These are phyloP conservation scores for Juglanconis sp. DNA, from an alignment of 2,329 filamentous ascomycete species.

Conservation along the genomic window DNA sequence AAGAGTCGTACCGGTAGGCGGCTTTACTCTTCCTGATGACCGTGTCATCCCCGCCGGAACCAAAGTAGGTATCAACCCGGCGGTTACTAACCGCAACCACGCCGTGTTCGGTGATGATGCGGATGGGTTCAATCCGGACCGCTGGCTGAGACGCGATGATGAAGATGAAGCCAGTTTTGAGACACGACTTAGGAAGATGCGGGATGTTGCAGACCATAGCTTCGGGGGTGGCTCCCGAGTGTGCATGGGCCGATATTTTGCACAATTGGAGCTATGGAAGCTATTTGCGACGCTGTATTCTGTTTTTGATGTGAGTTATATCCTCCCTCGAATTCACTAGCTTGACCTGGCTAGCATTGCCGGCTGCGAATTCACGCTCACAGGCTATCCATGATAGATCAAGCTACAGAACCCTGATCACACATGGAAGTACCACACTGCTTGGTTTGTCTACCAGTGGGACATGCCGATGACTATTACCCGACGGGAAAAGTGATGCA, in stretches of 20 bases:
- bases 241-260: constrained; percentile 8
- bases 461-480: constrained; percentile 5
- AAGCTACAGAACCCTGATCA: background rate
- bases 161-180: background rate
- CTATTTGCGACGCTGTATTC: constrained; percentile 10
- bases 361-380: background rate
- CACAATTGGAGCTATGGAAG: constrained; percentile 9
- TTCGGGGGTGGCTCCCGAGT: constrained; percentile 6
- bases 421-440: constrained; percentile 1
- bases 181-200: background rate
- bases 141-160: background rate
- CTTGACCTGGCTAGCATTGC: too few species aligned
- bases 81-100: constrained; percentile 4
- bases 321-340: background rate
- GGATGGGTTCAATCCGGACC: constrained; percentile 3
- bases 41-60: constrained; percentile 3
- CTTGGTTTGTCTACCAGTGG: constrained; percentile 8
- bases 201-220: constrained; percentile 1
- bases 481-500: background rate
- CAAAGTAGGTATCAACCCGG: constrained; percentile 3
- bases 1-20: constrained; percentile 5
- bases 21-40: background rate
- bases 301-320: constrained; percentile 5
- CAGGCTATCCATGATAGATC: background rate
- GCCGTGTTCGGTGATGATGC: constrained; percentile 1